A percentile compares a stretch with the other conserved stretches of the same genome.
These are phyloP conservation scores for Cavenderia fasciculata DNA, from an alignment of 78 protist genomes.

Conservation along the genomic window DNA sequence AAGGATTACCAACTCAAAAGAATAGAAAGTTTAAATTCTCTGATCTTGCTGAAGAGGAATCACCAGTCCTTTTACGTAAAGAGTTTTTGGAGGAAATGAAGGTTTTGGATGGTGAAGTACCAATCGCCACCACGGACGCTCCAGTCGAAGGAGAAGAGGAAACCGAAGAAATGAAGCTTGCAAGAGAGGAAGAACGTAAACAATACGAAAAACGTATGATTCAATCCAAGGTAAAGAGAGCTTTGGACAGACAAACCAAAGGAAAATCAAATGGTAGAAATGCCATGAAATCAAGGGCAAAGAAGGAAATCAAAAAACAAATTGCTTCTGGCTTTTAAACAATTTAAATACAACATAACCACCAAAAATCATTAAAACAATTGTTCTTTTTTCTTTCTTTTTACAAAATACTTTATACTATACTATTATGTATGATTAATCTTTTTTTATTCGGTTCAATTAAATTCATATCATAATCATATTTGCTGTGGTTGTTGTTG, in stretches of 20 bases:
- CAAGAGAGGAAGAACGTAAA: conserved; percentile 24
- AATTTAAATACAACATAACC: too few species aligned
- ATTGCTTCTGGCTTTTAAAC: too few species aligned
- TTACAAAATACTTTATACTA: too few species aligned
- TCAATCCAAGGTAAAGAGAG: conserved; percentile 29
- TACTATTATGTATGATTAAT: too few species aligned
- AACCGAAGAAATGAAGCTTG: not conserved
- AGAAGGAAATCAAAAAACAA: conserved; percentile 14
- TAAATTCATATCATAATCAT: too few species aligned
- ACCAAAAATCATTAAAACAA: too few species aligned
- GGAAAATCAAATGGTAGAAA: conserved; percentile 22
- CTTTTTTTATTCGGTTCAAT: too few species aligned
- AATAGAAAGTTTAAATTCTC: conserved; percentile 66
- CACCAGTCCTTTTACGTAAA: conserved; percentile 46
- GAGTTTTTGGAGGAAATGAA: conserved; percentile 36
- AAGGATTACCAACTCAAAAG: conserved; percentile 18
- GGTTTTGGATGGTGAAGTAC: not conserved
- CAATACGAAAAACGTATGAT: conserved; percentile 11
- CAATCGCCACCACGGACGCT: not conserved
- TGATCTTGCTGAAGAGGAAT: conserved; percentile 14
- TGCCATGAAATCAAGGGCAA: conserved; percentile 44
- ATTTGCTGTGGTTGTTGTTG: too few species aligned
- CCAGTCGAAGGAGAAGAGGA: not conserved
- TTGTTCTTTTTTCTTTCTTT: too few species aligned
- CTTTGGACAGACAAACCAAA: not conserved